phyloP scores from a whole-genome alignment of 2,329 filamentous ascomycete species.

The Ascosphaera apis region DNA sequence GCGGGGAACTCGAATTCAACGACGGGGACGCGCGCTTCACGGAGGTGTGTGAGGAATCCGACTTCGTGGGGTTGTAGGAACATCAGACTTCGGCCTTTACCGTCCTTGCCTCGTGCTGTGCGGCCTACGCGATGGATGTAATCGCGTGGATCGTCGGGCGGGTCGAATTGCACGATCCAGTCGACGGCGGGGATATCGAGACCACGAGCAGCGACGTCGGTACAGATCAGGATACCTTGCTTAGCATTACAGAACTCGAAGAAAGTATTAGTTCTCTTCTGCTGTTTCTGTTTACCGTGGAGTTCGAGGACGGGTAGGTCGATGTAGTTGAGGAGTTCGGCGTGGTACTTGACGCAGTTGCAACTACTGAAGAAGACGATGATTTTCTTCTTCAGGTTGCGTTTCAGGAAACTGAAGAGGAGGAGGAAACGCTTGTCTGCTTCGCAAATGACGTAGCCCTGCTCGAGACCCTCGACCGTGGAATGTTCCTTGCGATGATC shows the following conservation, averaged over 20 bases:
- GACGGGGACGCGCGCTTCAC: conserved; percentile 75
- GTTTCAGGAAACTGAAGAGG: conserved; percentile 82
- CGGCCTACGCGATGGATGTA: conserved; percentile 94
- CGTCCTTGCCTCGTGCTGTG: conserved; percentile 64
- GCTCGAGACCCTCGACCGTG: conserved; percentile 82
- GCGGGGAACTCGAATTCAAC: conserved; percentile 90
- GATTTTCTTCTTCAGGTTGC: conserved; percentile 84
- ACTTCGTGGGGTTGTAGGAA: conserved; percentile 85
- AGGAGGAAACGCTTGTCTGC: conserved; percentile 83
- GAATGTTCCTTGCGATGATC: conserved; percentile 73
- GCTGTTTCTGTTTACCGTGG: conserved; percentile 93
- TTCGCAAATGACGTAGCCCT: conserved; percentile 87
- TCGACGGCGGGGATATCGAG: conserved; percentile 91
- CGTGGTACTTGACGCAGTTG: conserved; percentile 86
- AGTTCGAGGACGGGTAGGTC: conserved; percentile 72
- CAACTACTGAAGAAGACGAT: conserved; percentile 92
- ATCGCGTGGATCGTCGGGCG: conserved; percentile 69
- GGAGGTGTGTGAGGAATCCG: conserved; percentile 76
- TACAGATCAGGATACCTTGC: conserved; percentile 78
- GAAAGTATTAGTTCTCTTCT: conserved; percentile 96
- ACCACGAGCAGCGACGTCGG: conserved; percentile 84
- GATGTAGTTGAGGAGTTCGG: conserved; percentile 91
- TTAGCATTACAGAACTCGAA: conserved; percentile 84
- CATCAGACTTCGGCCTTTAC: conserved; percentile 71
- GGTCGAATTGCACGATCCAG: conserved; percentile 92